Evolutionary conservation across 192 early-diverging fungal species (phyloP).

Genomic region (Globomyces pollinis-pini): DNA sequence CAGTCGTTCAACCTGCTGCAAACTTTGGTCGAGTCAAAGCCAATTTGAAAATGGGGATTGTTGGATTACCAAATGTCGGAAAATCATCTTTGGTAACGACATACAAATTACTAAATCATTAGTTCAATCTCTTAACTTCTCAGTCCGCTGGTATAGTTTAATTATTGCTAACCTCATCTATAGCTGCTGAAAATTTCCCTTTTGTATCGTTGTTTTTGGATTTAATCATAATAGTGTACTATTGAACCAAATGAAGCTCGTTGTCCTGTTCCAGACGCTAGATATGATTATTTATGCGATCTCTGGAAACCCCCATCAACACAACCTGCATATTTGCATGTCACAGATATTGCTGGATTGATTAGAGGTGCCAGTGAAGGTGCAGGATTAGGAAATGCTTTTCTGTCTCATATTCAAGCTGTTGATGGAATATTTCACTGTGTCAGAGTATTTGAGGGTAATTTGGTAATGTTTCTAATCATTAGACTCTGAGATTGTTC

Average conservation of each 20-base stretch:
- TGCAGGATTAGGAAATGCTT: constrained; percentile 67
- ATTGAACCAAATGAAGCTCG: constrained; percentile 87
- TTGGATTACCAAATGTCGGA: constrained; percentile 92
- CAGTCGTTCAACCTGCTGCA: background rate
- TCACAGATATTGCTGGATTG: constrained; percentile 93
- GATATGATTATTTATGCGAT: constrained; percentile 68
- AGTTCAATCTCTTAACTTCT: constrained; percentile 34
- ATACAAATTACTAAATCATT: no score
- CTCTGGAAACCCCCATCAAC: constrained; percentile 51
- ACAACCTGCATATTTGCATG: constrained; percentile 65
- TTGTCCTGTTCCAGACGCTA: constrained; percentile 77
- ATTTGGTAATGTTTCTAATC: no score
- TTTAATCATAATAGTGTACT: constrained; percentile 10
- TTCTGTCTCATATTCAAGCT: constrained; percentile 78
- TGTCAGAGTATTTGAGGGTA: constrained; percentile 62
- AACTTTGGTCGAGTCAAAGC: constrained; percentile 23
- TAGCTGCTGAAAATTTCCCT: constrained; percentile 24
- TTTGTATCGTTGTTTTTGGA: constrained; percentile 27
- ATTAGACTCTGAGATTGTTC: constrained; percentile 79
- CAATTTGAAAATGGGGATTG: constrained; percentile 52
- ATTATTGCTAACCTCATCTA: background rate
- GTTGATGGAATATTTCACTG: constrained; percentile 46
- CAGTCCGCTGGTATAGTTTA: constrained; percentile 11
- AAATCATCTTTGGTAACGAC: constrained; percentile 37
- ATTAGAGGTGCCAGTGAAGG: constrained; percentile 58